phyloP scores from a whole-genome alignment of 441 rosid genomes.

The Lepidium campestre region DNA sequence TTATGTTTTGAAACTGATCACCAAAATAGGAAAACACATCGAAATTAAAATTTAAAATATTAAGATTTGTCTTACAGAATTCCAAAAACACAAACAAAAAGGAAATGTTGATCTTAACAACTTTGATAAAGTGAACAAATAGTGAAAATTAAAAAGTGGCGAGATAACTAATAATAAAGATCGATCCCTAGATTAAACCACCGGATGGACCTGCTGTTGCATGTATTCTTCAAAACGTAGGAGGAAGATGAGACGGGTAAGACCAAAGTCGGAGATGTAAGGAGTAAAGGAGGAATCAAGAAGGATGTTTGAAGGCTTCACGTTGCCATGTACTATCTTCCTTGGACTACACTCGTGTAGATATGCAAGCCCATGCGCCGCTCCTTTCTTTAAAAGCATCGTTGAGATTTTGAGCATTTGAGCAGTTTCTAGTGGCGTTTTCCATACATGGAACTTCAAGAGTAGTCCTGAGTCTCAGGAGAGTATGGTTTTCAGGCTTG shows the following conservation, averaged over 20 bases:
- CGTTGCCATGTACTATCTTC: slow-evolving; percentile 76
- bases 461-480: slow-evolving; percentile 46
- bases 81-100: no score
- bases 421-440: slow-evolving; percentile 46
- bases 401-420: slow-evolving; percentile 58
- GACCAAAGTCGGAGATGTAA: slow-evolving; percentile 76
- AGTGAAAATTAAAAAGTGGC: no score
- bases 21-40: no score
- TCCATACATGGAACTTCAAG: slow-evolving; percentile 66
- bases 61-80: no score
- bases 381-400: slow-evolving; percentile 84
- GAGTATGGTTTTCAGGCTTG: slow-evolving; percentile 68
- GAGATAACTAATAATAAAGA: no score
- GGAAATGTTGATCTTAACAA: no score
- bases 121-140: no score
- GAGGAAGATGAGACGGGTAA: slow-evolving; percentile 69
- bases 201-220: no score
- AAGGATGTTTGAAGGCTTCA: slow-evolving; percentile 88
- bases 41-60: no score
- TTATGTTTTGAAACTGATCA: no score
- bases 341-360: slow-evolving; percentile 96
- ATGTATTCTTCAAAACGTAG: no score
- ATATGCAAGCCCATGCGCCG: slow-evolving; percentile 87
- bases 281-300: slow-evolving; percentile 69
- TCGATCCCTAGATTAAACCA: no score